A percentile compares a stretch with the other conserved stretches of the same genome.
Evolutionary conservation across 805 yeast genomes (phyloP).

Genomic region (Yamadazyma endophytica): DNA sequence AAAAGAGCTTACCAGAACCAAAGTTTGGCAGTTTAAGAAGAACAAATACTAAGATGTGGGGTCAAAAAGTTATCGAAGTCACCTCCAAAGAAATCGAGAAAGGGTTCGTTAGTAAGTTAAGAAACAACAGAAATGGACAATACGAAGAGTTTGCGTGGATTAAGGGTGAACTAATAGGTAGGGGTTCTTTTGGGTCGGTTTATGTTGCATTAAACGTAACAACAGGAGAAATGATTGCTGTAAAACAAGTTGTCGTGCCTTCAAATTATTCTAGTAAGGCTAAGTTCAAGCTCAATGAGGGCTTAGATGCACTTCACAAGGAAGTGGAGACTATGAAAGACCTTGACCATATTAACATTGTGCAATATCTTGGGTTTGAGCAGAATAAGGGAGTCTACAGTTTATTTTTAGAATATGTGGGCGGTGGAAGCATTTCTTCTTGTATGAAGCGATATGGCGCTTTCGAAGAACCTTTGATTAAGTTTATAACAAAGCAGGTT

Average conservation of each 20-base stretch:
- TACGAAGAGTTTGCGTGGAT: conserved; percentile 94
- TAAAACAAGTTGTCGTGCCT: conserved; percentile 83
- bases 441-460: conserved; percentile 78
- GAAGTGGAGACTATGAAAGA: conserved; percentile 95
- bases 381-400: conserved; percentile 70
- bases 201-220: conserved; percentile 89
- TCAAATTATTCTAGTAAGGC: conserved; percentile 12
- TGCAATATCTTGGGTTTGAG: conserved; percentile 94
- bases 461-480: conserved; percentile 74
- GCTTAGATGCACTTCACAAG: conserved; percentile 75
- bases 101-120: conserved; percentile 62
- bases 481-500: conserved; percentile 73
- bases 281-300: conserved; percentile 48
- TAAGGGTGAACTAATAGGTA: conserved; percentile 93
- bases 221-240: conserved; percentile 98
- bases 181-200: conserved; percentile 95
- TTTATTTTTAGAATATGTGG: conserved; percentile 89
- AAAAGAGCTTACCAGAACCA: conserved; percentile 1
- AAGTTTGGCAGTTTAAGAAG: conserved; percentile 45
- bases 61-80: conserved; percentile 86
- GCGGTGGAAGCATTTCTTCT: conserved; percentile 95
- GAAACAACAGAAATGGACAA: conserved; percentile 58
- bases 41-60: conserved; percentile 94
- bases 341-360: conserved; percentile 89
- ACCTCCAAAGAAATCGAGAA: conserved; percentile 64